phyloP scores from a whole-genome alignment of 2,329 filamentous ascomycete species.

The Monilinia polystroma region DNA sequence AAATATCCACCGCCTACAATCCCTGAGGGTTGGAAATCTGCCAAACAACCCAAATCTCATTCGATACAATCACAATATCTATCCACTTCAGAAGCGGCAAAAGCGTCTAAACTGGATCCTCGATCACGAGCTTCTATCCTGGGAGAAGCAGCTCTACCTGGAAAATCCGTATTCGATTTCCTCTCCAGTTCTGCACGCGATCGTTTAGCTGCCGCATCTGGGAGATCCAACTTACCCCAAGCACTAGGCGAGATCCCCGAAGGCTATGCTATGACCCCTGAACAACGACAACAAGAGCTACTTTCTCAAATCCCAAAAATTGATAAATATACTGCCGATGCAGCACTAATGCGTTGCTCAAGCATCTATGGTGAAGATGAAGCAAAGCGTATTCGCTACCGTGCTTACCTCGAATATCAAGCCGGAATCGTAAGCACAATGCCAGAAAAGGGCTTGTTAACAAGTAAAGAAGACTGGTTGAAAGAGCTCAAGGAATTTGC shows the following conservation, averaged over 20 bases:
- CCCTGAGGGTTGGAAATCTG: conserved; percentile 71
- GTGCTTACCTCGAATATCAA: conserved; percentile 74
- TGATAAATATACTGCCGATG: conserved; percentile 64
- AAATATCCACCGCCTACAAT: conserved; percentile 66
- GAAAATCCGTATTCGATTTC: conserved; percentile 95
- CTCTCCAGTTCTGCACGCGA: conserved; percentile 76
- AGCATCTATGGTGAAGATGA: conserved; percentile 80
- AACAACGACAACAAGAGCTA: conserved; percentile 59
- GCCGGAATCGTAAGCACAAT: conserved; percentile 61
- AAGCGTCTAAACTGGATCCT: conserved; percentile 71
- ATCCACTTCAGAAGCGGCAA: conserved; percentile 76
- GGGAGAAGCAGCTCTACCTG: conserved; percentile 77
- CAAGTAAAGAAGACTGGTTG: conserved; percentile 70
- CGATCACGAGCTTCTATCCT: conserved; percentile 74
- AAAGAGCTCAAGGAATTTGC: conserved; percentile 75
- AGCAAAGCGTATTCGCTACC: conserved; percentile 76
- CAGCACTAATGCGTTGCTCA: conserved; percentile 64
- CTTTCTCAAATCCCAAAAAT: conserved; percentile 61
- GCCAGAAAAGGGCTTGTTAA: conserved; percentile 49
- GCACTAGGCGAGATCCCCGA: conserved; percentile 72
- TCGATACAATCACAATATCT: conserved; percentile 47
- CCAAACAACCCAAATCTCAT: conserved; percentile 47
- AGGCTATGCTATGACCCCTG: conserved; percentile 61
- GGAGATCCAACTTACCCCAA: conserved; percentile 72
- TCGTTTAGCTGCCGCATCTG: conserved; percentile 71